Conservation (phyloP, 2,329 filamentous ascomycete genomes). For the Leptographium flavum region DNA sequence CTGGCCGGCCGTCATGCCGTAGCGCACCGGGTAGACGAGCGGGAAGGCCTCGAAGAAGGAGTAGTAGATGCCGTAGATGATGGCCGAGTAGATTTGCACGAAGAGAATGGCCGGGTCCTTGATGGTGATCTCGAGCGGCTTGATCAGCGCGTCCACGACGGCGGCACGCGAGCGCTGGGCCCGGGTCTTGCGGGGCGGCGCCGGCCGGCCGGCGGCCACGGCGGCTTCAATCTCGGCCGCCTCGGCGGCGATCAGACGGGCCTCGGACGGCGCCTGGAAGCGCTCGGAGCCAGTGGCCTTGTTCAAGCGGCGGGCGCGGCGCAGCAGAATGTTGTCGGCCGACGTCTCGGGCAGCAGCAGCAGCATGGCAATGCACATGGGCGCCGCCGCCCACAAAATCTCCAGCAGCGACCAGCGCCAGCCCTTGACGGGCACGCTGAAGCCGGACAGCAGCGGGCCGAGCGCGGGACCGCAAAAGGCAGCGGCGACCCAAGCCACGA, state of each 20-base stretch:
- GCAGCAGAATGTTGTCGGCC: conserved; percentile 34
- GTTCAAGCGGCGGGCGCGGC: conserved; percentile 36
- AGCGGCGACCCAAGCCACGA: conserved; percentile 59
- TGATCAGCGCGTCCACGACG: conserved; percentile 41
- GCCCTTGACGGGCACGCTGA: conserved; percentile 16
- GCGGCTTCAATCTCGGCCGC: not conserved
- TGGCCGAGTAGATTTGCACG: conserved; percentile 44
- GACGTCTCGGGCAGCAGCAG: conserved; percentile 23
- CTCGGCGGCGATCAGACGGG: conserved; percentile 19
- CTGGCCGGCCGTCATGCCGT: conserved; percentile 43
- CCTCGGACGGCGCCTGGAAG: conserved; percentile 49
- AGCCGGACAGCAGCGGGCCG: conserved; percentile 35
- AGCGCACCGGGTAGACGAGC: conserved; percentile 44
- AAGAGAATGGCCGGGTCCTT: conserved; percentile 50
- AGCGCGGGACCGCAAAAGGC: conserved; percentile 33
- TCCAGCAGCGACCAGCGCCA: conserved; percentile 23
- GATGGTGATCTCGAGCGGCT: conserved; percentile 36
- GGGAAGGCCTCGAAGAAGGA: conserved; percentile 55
- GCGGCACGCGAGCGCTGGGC: conserved; percentile 18
- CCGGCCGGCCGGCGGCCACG: not conserved
- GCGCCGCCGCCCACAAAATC: conserved; percentile 13
- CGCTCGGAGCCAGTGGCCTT: conserved; percentile 38
- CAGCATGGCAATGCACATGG: conserved; percentile 28
- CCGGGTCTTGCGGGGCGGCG: not conserved
- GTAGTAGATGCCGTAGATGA: conserved; percentile 49